Evolutionary conservation across 2,329 filamentous ascomycete species (phyloP).

Genomic region (Daldinia sp.): DNA sequence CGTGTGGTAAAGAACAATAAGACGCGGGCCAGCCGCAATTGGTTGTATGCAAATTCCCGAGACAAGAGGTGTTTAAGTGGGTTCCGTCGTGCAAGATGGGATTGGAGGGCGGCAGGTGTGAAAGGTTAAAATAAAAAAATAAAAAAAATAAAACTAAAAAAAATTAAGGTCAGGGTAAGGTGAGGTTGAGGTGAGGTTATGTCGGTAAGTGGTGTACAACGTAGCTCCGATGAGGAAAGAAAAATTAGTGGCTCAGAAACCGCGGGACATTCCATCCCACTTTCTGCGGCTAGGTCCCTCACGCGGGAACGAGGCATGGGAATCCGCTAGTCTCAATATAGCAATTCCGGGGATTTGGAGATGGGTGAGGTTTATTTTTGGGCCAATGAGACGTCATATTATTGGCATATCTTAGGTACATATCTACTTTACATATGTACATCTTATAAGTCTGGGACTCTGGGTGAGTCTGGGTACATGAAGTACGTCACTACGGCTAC

Average conservation of each 20-base stretch:
- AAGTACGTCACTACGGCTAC: not conserved
- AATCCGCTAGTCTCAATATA: slow-evolving; percentile 23
- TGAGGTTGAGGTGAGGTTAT: slow-evolving; percentile 21
- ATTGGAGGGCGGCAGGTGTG: not conserved
- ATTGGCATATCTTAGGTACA: slow-evolving; percentile 3
- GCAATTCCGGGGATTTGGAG: slow-evolving; percentile 25
- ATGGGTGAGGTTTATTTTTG: slow-evolving; percentile 9
- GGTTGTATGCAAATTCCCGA: slow-evolving; percentile 1
- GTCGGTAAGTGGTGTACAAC: slow-evolving; percentile 14
- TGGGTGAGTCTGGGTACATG: too few species aligned
- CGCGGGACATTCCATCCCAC: slow-evolving; percentile 38
- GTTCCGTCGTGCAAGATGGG: slow-evolving; percentile 1
- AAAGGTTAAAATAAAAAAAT: too few species aligned
- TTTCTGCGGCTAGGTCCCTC: slow-evolving; percentile 25
- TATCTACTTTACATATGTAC: too few species aligned
- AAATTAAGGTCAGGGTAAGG: slow-evolving; percentile 11
- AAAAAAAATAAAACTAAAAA: too few species aligned
- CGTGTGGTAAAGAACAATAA: not conserved
- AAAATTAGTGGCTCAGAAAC: slow-evolving; percentile 37
- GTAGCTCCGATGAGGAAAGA: slow-evolving; percentile 13
- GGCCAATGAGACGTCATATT: slow-evolving; percentile 15
- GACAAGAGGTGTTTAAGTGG: not conserved
- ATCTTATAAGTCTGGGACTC: too few species aligned
- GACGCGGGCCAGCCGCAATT: not conserved
- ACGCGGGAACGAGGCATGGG: slow-evolving; percentile 23